phyloP scores from a whole-genome alignment of 768 basidiomycete genomes.

The Amanita thiersii region DNA sequence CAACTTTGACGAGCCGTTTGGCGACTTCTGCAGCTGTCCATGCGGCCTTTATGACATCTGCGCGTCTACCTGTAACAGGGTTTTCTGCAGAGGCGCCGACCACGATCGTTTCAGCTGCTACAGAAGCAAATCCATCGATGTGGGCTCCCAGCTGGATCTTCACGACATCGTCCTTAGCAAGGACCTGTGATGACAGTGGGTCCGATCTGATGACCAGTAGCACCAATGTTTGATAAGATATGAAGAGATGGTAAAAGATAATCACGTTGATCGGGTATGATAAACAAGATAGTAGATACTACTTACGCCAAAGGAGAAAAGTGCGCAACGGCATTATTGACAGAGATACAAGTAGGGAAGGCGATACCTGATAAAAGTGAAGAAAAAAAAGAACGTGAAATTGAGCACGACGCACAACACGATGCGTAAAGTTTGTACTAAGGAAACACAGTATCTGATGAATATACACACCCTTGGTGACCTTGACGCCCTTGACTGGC shows the following conservation, averaged over 20 bases:
- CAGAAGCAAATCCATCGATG: slow-evolving; percentile 93
- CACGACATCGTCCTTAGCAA: slow-evolving; percentile 86
- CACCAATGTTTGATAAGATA: slow-evolving; percentile 3
- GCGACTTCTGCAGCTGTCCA: slow-evolving; percentile 90
- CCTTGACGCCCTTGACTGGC: slow-evolving; percentile 78
- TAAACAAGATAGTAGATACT: slow-evolving; percentile 20
- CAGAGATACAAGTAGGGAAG: slow-evolving; percentile 89
- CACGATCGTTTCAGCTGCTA: slow-evolving; percentile 89
- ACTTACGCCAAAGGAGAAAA: slow-evolving; percentile 93
- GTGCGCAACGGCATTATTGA: slow-evolving; percentile 94
- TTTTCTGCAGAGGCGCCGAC: slow-evolving; percentile 67
- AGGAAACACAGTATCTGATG: slow-evolving; percentile 6
- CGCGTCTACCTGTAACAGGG: slow-evolving; percentile 79
- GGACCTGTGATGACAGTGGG: slow-evolving; percentile 53
- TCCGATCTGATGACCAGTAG: slow-evolving; percentile 51
- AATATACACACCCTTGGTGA: slow-evolving; percentile 64
- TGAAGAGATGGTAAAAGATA: slow-evolving; percentile 11
- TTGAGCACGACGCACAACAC: slow-evolving; percentile 1
- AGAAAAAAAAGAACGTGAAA: slow-evolving; percentile 1
- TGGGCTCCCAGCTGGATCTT: slow-evolving; percentile 96
- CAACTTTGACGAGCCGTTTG: slow-evolving; percentile 84
- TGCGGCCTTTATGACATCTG: slow-evolving; percentile 91
- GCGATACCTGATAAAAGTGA: slow-evolving; percentile 58
- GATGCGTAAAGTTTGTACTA: background rate
- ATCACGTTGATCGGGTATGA: slow-evolving; percentile 8